Evolutionary conservation across 805 yeast genomes (phyloP), one percentile per base, ranked within the genome.

Genomic region (Yarrowia porcina): DNA sequence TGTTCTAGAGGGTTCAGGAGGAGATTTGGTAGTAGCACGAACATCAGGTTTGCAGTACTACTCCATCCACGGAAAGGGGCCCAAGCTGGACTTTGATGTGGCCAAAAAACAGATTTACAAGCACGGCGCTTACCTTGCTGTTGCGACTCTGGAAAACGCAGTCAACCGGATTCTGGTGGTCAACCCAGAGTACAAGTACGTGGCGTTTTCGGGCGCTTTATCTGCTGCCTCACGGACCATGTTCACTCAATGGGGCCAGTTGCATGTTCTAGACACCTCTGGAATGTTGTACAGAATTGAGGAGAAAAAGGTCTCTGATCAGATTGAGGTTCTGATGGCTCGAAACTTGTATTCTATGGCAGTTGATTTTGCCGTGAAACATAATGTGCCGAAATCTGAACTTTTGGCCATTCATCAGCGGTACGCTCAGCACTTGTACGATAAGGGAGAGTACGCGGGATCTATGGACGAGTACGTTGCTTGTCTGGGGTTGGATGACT

Each of bases 381-480:
- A 68, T 2, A 71, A 75, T 7, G 70, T 71, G 4, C 75, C 73
- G 5, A 63, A 64, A 66, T 72, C 28, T 50, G 71, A 35, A 71
- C 75, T 57, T 39, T 71, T 77, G 65, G 66, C 73, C 1, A 80
- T 85, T 27, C 80, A 82, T 66, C 82, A 79, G 66, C 76, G 80
- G 45, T 89, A 84, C 70, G 99, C 90, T 6, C 92, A 90, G 66
- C 82, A 78, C 69, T 78, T 90, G 1, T 92, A 86, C 69, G 80
- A 80, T 1, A 85, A 82, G 66, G 88, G 83, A 36, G 87, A 87
- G 49, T 82, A 76, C 42, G 83, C 82, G 3, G 90, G 83, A 9
- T 89, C 98, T 0, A 83, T 90, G 66, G 79, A 81, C n/a, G 87
- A 88, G 66, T 94, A 86, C 69, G 80, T 88, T n/a, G 80, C 77